Base-by-base conservation (phyloP, 2,329 filamentous ascomycete species). In the Lasiodiplodia gonubiensis region DNA sequence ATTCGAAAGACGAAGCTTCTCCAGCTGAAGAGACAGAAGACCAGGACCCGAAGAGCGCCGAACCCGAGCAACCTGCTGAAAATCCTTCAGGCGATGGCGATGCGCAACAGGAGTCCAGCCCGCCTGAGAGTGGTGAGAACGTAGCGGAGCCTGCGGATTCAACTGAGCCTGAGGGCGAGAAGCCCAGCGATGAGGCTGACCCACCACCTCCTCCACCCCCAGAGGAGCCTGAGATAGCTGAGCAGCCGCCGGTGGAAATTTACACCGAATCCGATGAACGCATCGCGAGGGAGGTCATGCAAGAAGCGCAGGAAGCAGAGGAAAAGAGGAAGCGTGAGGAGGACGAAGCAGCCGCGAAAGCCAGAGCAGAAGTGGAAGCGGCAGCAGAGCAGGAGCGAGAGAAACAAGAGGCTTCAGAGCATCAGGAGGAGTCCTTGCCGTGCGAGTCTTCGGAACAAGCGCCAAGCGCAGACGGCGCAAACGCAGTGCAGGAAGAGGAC, bases 231-330 rank as follows among this genome's bases (percentile, higher is more conserved):
- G 30, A 35, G 53, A 39, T 25, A 8, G 18, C 23, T 3, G 57
- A 61, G 14, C 25, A 33, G 21, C 25, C 57, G 14, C 2, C 30
- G 21, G 42, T 35, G n/a, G 57, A 48, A 2, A 2, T 49, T 11
- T 63, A 63, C 21, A 63, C 59, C 12, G 59, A 63, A 0, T 21
- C 42, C 3, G 59, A 63, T 21, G 8, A 6, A 16, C 59, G 59
- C n/a, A 25, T 63, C 18, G 18, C 18, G n/a, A 27, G 37, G 6
- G 42, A 63, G 30, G 21, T 52, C 18, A 23, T 63, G 59, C 25
- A 48, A 12, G 59, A 49, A 5, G 59, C 4, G 23, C 49, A 61
- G 39, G 53, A 66, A 8, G 42, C 18, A 1, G 51, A 48, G 27
- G 59, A 49, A 5, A 30, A 11, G 23, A 63, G 51, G 21, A 53